phyloP scores from a whole-genome alignment of 108 stramenopile species.

The Stephanodiscus minutulus region DNA sequence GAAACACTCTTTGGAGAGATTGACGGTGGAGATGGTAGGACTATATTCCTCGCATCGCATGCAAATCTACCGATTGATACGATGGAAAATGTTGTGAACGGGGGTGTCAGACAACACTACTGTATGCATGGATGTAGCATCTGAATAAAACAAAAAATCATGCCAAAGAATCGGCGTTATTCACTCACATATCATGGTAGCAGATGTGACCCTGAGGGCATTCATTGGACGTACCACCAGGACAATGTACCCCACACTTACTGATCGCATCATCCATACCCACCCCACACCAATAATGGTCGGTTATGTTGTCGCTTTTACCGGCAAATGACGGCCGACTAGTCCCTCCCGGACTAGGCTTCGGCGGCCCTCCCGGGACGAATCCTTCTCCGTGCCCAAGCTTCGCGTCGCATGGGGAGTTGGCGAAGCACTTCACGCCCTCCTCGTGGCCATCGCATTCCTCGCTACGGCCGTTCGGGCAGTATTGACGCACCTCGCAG shows the following conservation, averaged over 20 bases:
- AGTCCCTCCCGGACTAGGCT: constrained; percentile 36
- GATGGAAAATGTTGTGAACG: background rate
- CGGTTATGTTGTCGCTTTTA: constrained; percentile 29
- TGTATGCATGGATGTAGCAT: background rate
- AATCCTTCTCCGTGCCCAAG: constrained; percentile 33
- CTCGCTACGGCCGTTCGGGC: constrained; percentile 41
- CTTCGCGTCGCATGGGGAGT: constrained; percentile 35
- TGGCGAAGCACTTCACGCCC: constrained; percentile 47
- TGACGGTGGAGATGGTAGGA: constrained; percentile 12
- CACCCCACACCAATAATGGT: constrained; percentile 44
- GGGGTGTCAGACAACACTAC: constrained; percentile 3
- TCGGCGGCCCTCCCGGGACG: constrained; percentile 19
- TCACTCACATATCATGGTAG: constrained; percentile 26
- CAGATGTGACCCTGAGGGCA: constrained; percentile 30
- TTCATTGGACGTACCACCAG: constrained; percentile 23
- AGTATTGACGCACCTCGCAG: constrained; percentile 42
- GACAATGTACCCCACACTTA: constrained; percentile 43
- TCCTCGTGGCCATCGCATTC: constrained; percentile 42
- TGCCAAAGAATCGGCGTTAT: background rate
- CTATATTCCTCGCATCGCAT: constrained; percentile 42
- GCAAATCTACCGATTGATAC: constrained; percentile 1
- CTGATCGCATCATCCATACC: constrained; percentile 31
- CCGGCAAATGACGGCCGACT: constrained; percentile 27
- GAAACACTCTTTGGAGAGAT: background rate
- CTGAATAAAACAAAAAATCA: background rate